These are phyloP conservation scores for Neurospora cerealis DNA, from an alignment of 495 filamentous ascomycete genomes.

Conservation along the genomic window DNA sequence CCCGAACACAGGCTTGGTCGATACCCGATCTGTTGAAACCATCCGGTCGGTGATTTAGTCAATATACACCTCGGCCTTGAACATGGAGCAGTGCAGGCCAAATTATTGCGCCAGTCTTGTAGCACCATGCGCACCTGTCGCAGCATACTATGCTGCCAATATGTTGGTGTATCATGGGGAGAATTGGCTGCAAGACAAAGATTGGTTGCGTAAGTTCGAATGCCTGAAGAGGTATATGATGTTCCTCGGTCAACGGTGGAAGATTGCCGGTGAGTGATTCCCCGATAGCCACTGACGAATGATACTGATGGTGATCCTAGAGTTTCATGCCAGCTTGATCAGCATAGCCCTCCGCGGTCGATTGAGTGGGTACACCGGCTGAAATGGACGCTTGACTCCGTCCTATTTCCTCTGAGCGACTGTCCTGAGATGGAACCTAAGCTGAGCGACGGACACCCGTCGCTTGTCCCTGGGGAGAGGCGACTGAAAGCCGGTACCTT, in stretches of 20 bases:
- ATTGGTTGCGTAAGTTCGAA: slow-evolving; percentile 15
- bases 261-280: slow-evolving; percentile 17
- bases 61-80: slow-evolving; percentile 9
- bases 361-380: neutral
- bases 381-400: neutral
- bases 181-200: slow-evolving; percentile 5
- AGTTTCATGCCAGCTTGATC: slow-evolving; percentile 2
- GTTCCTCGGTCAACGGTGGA: slow-evolving; percentile 13
- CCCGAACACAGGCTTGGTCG: neutral
- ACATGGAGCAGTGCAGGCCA: neutral
- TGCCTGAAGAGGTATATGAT: slow-evolving; percentile 7
- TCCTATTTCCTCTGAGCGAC: neutral
- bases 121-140: slow-evolving; percentile 14
- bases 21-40: slow-evolving; percentile 5
- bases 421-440: neutral
- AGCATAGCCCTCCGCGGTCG: slow-evolving; percentile 1
- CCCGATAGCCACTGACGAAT: neutral
- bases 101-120: slow-evolving; percentile 5
- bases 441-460: neutral
- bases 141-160: slow-evolving; percentile 14
- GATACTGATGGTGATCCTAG: neutral
- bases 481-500: neutral
- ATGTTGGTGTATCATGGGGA: slow-evolving; percentile 19
- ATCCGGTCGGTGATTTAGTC: slow-evolving; percentile 12
- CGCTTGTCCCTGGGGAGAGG: neutral